These are phyloP conservation scores for Phenoliferia sp. DNA, from an alignment of 1,284 basidiomycete species.

Conservation along the genomic window DNA sequence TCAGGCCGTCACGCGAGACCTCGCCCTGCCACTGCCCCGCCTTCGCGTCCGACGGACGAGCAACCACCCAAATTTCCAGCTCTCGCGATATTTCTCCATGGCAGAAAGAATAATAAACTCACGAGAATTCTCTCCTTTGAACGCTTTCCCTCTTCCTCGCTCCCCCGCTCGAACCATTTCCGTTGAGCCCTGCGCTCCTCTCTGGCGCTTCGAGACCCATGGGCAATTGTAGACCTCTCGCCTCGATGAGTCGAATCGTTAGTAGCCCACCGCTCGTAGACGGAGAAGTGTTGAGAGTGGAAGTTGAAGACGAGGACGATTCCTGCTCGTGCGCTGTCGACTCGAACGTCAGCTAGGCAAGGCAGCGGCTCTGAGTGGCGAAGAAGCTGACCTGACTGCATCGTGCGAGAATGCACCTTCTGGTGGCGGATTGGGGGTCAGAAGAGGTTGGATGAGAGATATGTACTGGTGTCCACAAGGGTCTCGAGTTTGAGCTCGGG, in stretches of 20 bases:
- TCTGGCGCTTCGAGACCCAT: neutral
- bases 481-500: too few species aligned
- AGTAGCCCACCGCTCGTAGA: neutral
- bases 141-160: slow-evolving; percentile 3
- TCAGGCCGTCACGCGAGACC: too few species aligned
- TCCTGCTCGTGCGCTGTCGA: neutral
- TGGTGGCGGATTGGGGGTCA: too few species aligned
- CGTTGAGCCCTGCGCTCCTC: neutral
- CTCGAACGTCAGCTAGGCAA: neutral
- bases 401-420: too few species aligned
- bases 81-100: slow-evolving; percentile 61
- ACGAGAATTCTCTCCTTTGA: neutral
- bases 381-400: too few species aligned
- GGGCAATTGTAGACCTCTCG: neutral
- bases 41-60: slow-evolving; percentile 47
- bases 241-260: neutral
- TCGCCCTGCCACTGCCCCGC: neutral
- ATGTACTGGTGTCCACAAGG: too few species aligned
- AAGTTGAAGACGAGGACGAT: neutral
- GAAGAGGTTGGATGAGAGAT: too few species aligned
- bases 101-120: neutral
- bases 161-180: neutral
- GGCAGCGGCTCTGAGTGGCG: too few species aligned
- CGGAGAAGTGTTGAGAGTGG: neutral
- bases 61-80: neutral